A percentile compares a stretch with the other conserved stretches of the same genome.
Evolutionary conservation across 192 early-diverging fungal species (phyloP).

Genomic region (Helicostylum pulchrum): DNA sequence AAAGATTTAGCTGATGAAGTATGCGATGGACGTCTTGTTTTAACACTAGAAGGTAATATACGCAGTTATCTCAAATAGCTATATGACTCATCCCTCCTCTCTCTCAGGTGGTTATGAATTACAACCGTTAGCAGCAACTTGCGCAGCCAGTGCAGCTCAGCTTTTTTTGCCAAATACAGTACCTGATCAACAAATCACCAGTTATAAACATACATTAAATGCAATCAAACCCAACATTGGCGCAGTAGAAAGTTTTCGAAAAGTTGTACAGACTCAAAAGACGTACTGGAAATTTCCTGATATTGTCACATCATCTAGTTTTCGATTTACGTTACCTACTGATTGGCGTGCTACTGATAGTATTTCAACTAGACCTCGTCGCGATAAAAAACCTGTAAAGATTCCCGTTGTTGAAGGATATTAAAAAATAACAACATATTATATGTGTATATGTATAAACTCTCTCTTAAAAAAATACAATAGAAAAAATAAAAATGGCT

Average conservation of each 20-base stretch:
- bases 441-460: too few species aligned
- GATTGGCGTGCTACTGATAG: slow-evolving; percentile 47
- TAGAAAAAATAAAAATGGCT: too few species aligned
- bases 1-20: slow-evolving; percentile 51
- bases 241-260: slow-evolving; percentile 36
- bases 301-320: slow-evolving; percentile 33
- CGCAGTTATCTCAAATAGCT: background rate
- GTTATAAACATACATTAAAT: slow-evolving; percentile 43
- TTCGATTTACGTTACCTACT: slow-evolving; percentile 43
- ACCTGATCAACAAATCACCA: slow-evolving; percentile 25
- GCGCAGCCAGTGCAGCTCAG: slow-evolving; percentile 41
- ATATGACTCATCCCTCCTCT: background rate
- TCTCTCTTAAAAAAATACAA: too few species aligned
- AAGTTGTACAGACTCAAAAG: slow-evolving; percentile 39
- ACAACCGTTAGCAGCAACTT: slow-evolving; percentile 41
- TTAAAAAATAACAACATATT: background rate
- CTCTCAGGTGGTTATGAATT: slow-evolving; percentile 40
- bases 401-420: slow-evolving; percentile 29
- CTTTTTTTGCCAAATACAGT: slow-evolving; percentile 28
- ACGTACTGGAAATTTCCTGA: slow-evolving; percentile 49
- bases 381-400: slow-evolving; percentile 34
- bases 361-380: slow-evolving; percentile 40
- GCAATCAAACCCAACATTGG: slow-evolving; percentile 49
- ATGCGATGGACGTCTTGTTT: slow-evolving; percentile 55
- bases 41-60: slow-evolving; percentile 57